phyloP scores from a whole-genome alignment of 108 stramenopile species.

The Aurantiochytrium sp. region DNA sequence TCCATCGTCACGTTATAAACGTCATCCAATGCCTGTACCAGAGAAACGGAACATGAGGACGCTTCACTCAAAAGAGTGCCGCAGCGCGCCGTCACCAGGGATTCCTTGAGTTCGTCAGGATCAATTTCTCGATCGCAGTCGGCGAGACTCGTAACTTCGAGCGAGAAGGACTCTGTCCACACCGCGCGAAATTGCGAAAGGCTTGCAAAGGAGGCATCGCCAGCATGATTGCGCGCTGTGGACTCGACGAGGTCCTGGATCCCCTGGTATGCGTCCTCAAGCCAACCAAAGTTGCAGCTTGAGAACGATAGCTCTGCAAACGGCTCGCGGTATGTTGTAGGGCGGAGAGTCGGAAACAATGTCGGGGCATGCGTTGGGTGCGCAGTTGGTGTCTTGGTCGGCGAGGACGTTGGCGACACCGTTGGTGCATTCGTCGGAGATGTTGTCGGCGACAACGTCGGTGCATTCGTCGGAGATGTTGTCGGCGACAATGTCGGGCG shows the following conservation, averaged over 20 bases:
- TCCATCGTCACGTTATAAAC: neutral
- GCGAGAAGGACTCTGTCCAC: neutral
- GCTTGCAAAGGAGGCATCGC: neutral
- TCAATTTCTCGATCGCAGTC: neutral
- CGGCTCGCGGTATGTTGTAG: neutral
- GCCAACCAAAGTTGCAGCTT: neutral
- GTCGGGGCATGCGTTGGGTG: neutral
- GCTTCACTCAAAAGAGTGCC: neutral
- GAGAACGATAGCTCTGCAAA: neutral
- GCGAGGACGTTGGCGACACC: neutral
- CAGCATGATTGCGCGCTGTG: neutral
- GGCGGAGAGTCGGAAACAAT: neutral
- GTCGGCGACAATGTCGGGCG: neutral
- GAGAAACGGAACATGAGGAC: neutral
- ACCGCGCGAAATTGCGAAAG: neutral
- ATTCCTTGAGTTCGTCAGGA: neutral
- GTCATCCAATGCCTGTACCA: neutral
- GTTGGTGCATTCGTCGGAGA: neutral
- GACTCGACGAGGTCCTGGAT: neutral
- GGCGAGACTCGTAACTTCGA: neutral
- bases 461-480: neutral
- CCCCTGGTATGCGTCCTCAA: neutral
- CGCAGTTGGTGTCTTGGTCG: neutral
- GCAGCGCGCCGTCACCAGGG: neutral
- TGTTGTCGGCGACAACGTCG: neutral